phyloP scores from a whole-genome alignment of 495 filamentous ascomycete genomes.

The Aspergillus egyptiacus region DNA sequence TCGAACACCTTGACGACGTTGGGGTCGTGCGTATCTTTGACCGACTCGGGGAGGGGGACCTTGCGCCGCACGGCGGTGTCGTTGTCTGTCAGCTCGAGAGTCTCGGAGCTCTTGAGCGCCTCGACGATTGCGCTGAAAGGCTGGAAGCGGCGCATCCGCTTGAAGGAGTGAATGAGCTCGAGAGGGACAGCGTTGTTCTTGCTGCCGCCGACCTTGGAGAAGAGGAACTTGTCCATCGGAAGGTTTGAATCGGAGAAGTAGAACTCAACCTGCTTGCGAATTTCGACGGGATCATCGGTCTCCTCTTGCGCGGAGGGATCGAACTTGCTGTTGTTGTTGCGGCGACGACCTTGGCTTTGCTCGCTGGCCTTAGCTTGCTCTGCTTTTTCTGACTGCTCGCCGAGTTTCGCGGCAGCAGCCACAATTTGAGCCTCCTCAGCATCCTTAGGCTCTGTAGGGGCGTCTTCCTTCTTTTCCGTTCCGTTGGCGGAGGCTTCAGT shows the following conservation, averaged over 20 bases:
- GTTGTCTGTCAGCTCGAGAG: conserved; percentile 63
- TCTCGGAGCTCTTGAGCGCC: conserved; percentile 67
- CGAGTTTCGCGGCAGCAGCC: conserved; percentile 40
- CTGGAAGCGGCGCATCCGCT: conserved; percentile 90
- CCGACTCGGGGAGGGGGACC: conserved; percentile 48
- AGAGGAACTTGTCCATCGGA: conserved; percentile 78
- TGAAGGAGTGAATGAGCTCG: conserved; percentile 71
- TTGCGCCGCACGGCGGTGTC: conserved; percentile 70
- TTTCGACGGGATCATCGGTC: conserved; percentile 66
- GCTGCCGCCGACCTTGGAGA: conserved; percentile 64
- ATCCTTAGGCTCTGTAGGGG: conserved; percentile 26
- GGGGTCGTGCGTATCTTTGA: conserved; percentile 35
- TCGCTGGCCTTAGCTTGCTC: conserved; percentile 20
- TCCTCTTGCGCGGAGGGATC: conserved; percentile 57
- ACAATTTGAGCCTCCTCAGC: conserved; percentile 43
- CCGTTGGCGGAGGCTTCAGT: conserved; percentile 18
- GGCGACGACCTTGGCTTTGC: conserved; percentile 19
- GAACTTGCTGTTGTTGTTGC: conserved; percentile 52
- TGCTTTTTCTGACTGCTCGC: conserved; percentile 37
- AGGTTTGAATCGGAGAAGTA: conserved; percentile 96
- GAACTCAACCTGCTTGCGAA: conserved; percentile 90
- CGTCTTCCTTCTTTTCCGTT: conserved; percentile 25
- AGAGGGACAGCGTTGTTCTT: conserved; percentile 75
- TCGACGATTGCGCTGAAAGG: conserved; percentile 73
- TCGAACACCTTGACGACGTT: conserved; percentile 51